Evolutionary conservation across 1,284 basidiomycete species (phyloP).

Genomic region (Tausonia pullulans): DNA sequence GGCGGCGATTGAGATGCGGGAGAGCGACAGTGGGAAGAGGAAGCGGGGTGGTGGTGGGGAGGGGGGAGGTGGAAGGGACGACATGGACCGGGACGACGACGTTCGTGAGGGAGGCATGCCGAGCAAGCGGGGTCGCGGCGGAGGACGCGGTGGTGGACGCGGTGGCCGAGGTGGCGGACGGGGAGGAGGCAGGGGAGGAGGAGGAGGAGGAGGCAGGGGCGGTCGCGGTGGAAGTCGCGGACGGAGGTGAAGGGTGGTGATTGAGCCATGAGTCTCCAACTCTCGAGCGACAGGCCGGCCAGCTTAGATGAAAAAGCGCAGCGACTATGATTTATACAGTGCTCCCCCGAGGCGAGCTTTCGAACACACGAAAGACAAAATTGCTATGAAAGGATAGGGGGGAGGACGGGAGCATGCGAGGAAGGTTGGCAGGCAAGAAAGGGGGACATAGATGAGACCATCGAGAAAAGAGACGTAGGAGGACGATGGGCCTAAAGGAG

Average conservation of each 20-base stretch:
- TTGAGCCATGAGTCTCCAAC: too few relatives aligned
- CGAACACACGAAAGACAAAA: too few relatives aligned
- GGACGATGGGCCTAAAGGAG: too few relatives aligned
- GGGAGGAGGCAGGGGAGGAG: conserved; percentile 6
- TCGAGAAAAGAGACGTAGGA: too few relatives aligned
- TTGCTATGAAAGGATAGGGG: too few relatives aligned
- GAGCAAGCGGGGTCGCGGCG: conserved; percentile 20
- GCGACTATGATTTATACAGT: too few relatives aligned
- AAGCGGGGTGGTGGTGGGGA: conserved; percentile 28
- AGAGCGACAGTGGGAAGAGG: conserved; percentile 24
- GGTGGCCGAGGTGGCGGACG: conserved; percentile 2
- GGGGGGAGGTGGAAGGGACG: conserved; percentile 46
- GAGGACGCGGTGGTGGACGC: conserved; percentile 9
- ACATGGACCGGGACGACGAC: conserved; percentile 77
- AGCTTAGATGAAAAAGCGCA: too few relatives aligned
- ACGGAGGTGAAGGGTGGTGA: not conserved
- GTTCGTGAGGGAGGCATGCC: conserved; percentile 70
- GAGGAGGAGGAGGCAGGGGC: conserved; percentile 13
- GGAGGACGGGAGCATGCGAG: too few relatives aligned
- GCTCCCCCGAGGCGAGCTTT: too few relatives aligned
- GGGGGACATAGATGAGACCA: too few relatives aligned
- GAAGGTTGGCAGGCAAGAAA: too few relatives aligned
- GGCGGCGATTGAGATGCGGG: conserved; percentile 59
- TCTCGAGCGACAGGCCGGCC: too few relatives aligned
- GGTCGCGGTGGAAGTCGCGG: conserved; percentile 7